Percentiles rank a stretch among this genome's conserved stretches.
phyloP scores from a whole-genome alignment of 2,329 filamentous ascomycete species.

The Catunica adiposa region DNA sequence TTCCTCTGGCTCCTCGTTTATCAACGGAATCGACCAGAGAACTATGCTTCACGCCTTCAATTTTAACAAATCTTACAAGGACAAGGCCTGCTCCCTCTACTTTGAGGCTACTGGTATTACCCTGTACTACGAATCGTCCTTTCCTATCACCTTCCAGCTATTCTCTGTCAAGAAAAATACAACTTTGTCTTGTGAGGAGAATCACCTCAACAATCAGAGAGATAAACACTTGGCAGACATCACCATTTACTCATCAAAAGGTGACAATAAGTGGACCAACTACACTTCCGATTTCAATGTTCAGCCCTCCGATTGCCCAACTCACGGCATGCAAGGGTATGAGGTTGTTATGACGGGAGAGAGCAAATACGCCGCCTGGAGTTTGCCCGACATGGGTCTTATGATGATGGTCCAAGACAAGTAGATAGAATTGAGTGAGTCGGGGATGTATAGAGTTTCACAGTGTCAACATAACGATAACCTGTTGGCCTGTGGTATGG shows the following conservation, averaged over 20 bases:
- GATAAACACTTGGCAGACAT: conserved; percentile 16
- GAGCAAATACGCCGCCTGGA: conserved; percentile 6
- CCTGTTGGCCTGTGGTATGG: neutral
- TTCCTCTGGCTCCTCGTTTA: conserved; percentile 6
- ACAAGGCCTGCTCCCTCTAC: conserved; percentile 18
- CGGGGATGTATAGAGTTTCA: neutral
- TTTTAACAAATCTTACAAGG: conserved; percentile 17
- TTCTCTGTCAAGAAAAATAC: conserved; percentile 17
- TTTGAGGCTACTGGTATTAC: conserved; percentile 16
- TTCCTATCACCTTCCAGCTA: conserved; percentile 19
- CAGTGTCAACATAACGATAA: too few relatives aligned
- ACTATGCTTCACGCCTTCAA: conserved; percentile 20
- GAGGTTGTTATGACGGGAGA: conserved; percentile 13
- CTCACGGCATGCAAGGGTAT: conserved; percentile 4
- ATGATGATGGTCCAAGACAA: conserved; percentile 3
- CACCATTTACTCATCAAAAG: conserved; percentile 6
- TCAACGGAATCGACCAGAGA: conserved; percentile 18
- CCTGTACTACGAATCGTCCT: conserved; percentile 16
- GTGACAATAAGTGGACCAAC: conserved; percentile 10
- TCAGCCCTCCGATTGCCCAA: conserved; percentile 3
- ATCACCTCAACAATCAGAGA: conserved; percentile 19
- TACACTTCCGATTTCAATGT: conserved; percentile 9
- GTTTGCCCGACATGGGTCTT: conserved; percentile 7
- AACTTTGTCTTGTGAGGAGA: conserved; percentile 16
- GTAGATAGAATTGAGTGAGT: neutral